These are phyloP conservation scores for Physcomitrium patens DNA, from an alignment of 225 moss, liverwort and hornwort species.

Conservation along the genomic window DNA sequence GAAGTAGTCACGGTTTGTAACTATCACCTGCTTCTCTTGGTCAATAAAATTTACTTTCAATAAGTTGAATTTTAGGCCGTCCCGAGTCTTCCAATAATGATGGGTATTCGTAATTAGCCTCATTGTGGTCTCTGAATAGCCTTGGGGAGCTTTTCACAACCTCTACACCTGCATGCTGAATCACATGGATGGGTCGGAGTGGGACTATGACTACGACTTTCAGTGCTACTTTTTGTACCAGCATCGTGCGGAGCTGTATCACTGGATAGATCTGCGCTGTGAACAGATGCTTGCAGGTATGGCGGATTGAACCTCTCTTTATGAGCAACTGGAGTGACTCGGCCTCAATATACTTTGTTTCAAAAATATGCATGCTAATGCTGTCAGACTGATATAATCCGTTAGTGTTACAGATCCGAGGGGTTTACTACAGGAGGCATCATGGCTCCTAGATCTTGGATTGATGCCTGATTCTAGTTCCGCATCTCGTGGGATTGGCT, in stretches of 20 bases:
- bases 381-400: too few species aligned
- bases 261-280: conserved; percentile 85
- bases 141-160: conserved; percentile 51
- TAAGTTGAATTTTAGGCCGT: too few species aligned
- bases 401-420: conserved; percentile 41
- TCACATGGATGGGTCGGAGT: conserved; percentile 28
- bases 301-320: neutral
- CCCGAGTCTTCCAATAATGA: too few species aligned
- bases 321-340: too few species aligned
- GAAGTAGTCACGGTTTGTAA: conserved; percentile 60
- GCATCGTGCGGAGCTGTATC: conserved; percentile 71
- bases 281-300: conserved; percentile 86
- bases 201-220: conserved; percentile 72
- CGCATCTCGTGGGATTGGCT: conserved; percentile 84
- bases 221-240: conserved; percentile 81
- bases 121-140: conserved; percentile 53
- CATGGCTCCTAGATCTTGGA: conserved; percentile 70
- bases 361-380: too few species aligned
- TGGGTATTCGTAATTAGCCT: too few species aligned
- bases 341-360: too few species aligned
- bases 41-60: neutral
- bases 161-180: conserved; percentile 48
- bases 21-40: neutral
- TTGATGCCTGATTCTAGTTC: conserved; percentile 64
- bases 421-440: conserved; percentile 83